Base-by-base conservation (phyloP, 768 basidiomycete genomes). In the Strobilomyces echinocephalus region DNA sequence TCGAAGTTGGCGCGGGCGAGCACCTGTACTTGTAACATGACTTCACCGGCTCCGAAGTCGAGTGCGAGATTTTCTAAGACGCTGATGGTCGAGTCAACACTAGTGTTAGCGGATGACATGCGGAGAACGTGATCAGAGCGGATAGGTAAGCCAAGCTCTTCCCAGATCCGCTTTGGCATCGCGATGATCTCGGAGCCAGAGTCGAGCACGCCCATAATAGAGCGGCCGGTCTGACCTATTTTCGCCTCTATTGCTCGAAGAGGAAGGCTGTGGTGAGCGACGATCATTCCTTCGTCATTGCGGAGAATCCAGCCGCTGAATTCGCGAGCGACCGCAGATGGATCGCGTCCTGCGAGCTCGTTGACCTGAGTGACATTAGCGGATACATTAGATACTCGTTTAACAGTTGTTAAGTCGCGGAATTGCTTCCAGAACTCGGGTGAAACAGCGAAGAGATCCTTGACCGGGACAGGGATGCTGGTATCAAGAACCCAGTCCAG, bases 191-290 rank as follows among this genome's bases (percentile, higher is more conserved):
- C 20, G 1, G 21, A 41, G 9, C 40, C 40, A 11, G 40, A 21
- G n/a, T 41, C 11, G 0, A 41, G 21, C 2, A 41, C 6, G 10
- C 20, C 18, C 9, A 5, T 4, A 5, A 41, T 10, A 35, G 34
- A 10, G 9, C 4, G 11, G 20, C 10, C 6, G 1, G 11, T 11
- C 0, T 1, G 12, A 0, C 4, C 24, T 1, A 42, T 14, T 8
- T 12, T 26, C 4, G 10, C 24, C 26, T 42, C 5, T 7, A 26
- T 4, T 3, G 41, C 6, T 14, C 1, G 7, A 15, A 35, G 34
- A 4, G 34, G 34, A 4, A 35, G 15, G 9, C 34, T 35, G 9
- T 35, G 34, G 34, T 35, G 15, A 15, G 36, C 15, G 15, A 38
- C 8, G 15, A 38, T 38, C 7, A 15, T 11, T 1, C 36, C 41